Conservation (phyloP, 345 rosid species). For the Linum trigynum region DNA sequence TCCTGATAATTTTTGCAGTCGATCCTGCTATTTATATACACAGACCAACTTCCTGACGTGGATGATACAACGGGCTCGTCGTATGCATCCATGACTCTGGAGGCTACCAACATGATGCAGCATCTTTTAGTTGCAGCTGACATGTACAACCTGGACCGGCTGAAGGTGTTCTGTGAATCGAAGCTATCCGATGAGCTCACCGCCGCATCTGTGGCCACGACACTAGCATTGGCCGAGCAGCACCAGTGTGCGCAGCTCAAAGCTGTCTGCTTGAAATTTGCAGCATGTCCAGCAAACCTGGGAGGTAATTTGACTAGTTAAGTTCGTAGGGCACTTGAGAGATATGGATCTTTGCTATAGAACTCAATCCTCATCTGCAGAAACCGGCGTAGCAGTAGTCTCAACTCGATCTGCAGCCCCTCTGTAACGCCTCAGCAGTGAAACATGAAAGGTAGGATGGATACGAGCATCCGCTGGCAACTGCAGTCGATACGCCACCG, state of each 20-base stretch:
- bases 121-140: constrained; percentile 88
- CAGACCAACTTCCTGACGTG: constrained; percentile 71
- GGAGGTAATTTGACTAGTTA: constrained; percentile 49
- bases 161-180: constrained; percentile 69
- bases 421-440: no score
- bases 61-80: constrained; percentile 56
- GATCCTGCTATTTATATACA: constrained; percentile 78
- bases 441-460: no score
- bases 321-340: constrained; percentile 14
- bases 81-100: constrained; percentile 24
- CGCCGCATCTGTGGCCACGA: constrained; percentile 74
- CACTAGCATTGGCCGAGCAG: constrained; percentile 91
- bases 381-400: no score
- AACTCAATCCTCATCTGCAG: no score
- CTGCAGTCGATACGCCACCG: no score
- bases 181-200: constrained; percentile 67
- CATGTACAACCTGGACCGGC: constrained; percentile 70
- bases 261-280: constrained; percentile 73
- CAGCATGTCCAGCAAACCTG: constrained; percentile 64
- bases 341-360: not conserved
- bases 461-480: no score
- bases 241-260: constrained; percentile 76
- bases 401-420: no score
- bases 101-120: constrained; percentile 66
- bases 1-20: constrained; percentile 34